These are phyloP conservation scores for Collybia nuda DNA, from an alignment of 768 basidiomycete species.

Conservation along the genomic window DNA sequence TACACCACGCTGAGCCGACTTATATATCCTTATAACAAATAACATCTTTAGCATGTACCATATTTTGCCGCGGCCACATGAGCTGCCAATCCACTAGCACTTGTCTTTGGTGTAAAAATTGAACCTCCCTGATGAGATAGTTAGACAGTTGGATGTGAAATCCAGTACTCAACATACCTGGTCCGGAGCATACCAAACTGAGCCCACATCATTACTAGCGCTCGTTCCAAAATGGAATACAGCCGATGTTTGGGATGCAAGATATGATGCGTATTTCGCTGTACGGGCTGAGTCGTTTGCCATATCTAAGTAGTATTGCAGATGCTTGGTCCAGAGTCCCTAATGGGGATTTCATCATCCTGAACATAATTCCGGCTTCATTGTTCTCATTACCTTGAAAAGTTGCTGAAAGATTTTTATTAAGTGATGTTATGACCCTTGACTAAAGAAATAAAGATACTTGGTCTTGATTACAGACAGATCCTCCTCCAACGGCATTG, in stretches of 20 bases:
- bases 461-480: slow-evolving; percentile 47
- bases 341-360: background rate
- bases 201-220: slow-evolving; percentile 39
- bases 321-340: slow-evolving; percentile 54
- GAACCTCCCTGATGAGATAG: slow-evolving; percentile 32
- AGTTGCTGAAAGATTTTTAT: slow-evolving; percentile 33
- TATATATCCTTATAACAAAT: slow-evolving; percentile 11
- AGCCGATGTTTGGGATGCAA: slow-evolving; percentile 39
- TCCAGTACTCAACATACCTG: slow-evolving; percentile 22
- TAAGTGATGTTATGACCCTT: background rate
- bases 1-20: slow-evolving; percentile 8
- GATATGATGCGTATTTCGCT: slow-evolving; percentile 41
- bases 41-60: slow-evolving; percentile 29
- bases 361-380: background rate
- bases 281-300: slow-evolving; percentile 40
- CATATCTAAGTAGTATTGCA: slow-evolving; percentile 48
- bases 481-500: slow-evolving; percentile 33
- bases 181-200: slow-evolving; percentile 45
- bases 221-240: slow-evolving; percentile 45
- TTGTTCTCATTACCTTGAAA: slow-evolving; percentile 33
- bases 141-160: background rate
- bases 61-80: slow-evolving; percentile 44
- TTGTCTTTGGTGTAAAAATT: slow-evolving; percentile 44
- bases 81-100: slow-evolving; percentile 41
- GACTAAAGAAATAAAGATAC: slow-evolving; percentile 14